A percentile compares a stretch with the other conserved stretches of the same genome.
Evolutionary conservation across 306 rosid genomes (phyloP).

Genomic region (Sicyos edulis): DNA sequence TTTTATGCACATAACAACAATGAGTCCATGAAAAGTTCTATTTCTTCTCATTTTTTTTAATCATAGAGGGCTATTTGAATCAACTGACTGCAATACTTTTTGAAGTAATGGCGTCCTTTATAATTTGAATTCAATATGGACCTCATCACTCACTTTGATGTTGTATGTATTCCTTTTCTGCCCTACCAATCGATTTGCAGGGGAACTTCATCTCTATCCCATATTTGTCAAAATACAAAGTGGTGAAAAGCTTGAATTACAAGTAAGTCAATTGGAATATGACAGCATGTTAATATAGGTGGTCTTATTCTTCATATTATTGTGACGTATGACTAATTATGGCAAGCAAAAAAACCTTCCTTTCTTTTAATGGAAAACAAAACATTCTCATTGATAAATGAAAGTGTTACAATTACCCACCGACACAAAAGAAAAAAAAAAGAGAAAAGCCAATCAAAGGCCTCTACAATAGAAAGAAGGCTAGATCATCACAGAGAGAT

Average conservation of each 20-base stretch:
- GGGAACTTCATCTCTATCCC: conserved; percentile 85
- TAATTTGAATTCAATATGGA: not conserved
- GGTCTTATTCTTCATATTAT: conserved; percentile 5
- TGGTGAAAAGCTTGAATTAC: conserved; percentile 94
- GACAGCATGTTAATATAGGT: not conserved
- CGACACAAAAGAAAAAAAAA: too few species aligned
- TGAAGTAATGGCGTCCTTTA: not conserved
- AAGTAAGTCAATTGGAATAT: conserved; percentile 48
- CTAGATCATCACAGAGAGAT: too few species aligned
- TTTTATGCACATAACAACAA: not conserved
- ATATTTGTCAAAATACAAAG: conserved; percentile 79
- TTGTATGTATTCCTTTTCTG: not conserved
- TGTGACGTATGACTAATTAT: conserved; percentile 3
- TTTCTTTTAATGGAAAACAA: too few species aligned
- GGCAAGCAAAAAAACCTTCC: too few species aligned
- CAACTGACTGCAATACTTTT: not conserved
- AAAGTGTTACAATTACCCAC: too few species aligned
- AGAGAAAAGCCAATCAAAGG: too few species aligned
- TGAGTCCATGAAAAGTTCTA: not conserved
- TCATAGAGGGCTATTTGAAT: not conserved
- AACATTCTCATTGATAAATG: too few species aligned
- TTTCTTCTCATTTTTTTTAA: not conserved
- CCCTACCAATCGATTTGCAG: conserved; percentile 35
- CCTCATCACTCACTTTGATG: not conserved
- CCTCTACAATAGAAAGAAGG: too few species aligned